These are phyloP conservation scores for Colletotrichum sp. DNA, from an alignment of 2,329 filamentous ascomycete species.

Conservation along the genomic window DNA sequence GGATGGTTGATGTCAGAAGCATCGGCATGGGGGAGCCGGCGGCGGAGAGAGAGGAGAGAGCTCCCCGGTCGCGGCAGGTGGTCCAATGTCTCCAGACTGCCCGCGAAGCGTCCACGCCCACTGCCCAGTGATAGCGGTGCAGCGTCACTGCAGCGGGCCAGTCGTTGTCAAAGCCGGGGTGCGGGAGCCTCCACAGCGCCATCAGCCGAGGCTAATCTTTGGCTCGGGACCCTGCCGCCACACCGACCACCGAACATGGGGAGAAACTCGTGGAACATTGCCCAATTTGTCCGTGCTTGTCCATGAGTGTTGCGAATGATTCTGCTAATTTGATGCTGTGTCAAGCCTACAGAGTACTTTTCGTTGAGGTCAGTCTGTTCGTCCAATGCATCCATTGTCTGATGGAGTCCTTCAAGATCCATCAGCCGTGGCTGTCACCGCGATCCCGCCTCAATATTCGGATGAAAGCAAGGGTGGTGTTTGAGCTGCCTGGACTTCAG, in stretches of 20 bases:
- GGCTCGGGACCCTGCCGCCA: background rate
- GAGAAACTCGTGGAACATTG: conserved; percentile 11
- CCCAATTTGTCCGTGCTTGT: background rate
- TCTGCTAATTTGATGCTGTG: fast-evolving
- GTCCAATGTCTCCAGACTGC: background rate
- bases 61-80: conserved; percentile 5
- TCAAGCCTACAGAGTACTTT: fast-evolving
- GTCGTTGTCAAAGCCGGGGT: background rate
- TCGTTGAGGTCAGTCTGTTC: background rate
- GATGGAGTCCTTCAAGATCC: background rate
- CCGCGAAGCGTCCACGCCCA: background rate
- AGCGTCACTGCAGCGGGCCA: background rate
- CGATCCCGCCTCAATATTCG: background rate
- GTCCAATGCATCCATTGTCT: background rate
- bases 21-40: background rate
- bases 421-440: background rate
- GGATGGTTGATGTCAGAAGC: conserved; percentile 10
- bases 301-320: background rate
- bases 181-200: conserved; percentile 10
- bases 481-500: background rate
- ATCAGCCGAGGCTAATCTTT: conserved; percentile 17
- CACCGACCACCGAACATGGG: background rate
- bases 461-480: background rate
- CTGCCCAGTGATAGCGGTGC: background rate
- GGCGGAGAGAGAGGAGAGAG: background rate